Base-by-base conservation (phyloP, 2,329 filamentous ascomycete species). In the Bimuria novae-zelandiae region DNA sequence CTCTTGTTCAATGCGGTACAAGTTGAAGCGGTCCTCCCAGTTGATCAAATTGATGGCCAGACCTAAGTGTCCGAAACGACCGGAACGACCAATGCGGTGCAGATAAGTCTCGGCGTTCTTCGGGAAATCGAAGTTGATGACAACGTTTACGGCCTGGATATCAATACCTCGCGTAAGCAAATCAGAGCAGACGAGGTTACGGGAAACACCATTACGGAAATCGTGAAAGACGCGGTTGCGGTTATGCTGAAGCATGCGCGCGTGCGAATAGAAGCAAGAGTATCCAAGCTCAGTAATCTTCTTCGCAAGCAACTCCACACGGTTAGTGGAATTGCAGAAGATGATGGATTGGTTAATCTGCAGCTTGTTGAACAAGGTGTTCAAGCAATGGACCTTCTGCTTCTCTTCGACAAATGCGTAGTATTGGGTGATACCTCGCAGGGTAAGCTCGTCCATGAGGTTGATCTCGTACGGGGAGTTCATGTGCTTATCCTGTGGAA, bases 281-380 rank as follows among this genome's bases (percentile, higher is more conserved):
- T 99, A 99, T 61, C 94, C 94, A 61, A 99, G 85, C 75, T 99
- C 95, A 42, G 95, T 99, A 70, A 99, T 99, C 77, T 99, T 99
- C 83, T 99, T 99, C 45, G 94, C 94, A 22, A 99, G 84, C 48
- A 99, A 83, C 77, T 99, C 94, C 56, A 99, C 94, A 61, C 94
- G 90, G 76, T 97, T 97, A 49, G 94, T 99, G 35, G 94, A 99
- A 78, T 99, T 99, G 80, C 94, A 99, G 80, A 99, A 99, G 74
- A 99, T 99, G 79, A 99, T 99, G 58, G 95, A 99, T 80, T 99
- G 94, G 79, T 99, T 99, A 79, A 99, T 99, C 77, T 99, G 93
- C 14, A 99, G 86, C 77, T 97, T 96, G 65, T 92, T 97, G 81
- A 99, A 99, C 59, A 99, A 87, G 0, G 94, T 99, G 80, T 99